These are phyloP conservation scores for Gossypium sturtianum DNA, from an alignment of 345 rosid species.

Conservation along the genomic window DNA sequence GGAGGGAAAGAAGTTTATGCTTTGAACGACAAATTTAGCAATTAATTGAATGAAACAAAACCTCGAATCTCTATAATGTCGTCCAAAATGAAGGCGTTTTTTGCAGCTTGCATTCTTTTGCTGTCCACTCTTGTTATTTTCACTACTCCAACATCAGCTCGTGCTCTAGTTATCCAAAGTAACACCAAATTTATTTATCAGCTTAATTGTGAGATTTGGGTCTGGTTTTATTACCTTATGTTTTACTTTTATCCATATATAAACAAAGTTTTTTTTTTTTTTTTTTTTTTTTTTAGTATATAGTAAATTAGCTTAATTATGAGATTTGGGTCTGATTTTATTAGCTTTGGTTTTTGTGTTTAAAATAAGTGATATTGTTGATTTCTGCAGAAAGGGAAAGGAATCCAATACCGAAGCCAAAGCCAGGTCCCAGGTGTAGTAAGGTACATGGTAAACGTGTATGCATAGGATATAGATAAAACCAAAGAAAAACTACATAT, in stretches of 20 bases:
- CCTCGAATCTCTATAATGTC: background rate
- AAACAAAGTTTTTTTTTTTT: background rate
- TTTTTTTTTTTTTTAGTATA: background rate
- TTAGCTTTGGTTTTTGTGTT: background rate
- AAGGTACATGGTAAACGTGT: background rate
- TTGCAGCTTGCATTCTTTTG: background rate
- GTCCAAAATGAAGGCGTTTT: background rate
- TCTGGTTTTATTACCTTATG: background rate
- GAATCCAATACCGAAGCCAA: background rate
- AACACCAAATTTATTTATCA: background rate
- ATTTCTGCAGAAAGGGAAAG: background rate
- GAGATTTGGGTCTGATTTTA: background rate
- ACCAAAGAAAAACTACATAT: background rate
- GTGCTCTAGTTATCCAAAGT: background rate
- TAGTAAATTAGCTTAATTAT: background rate
- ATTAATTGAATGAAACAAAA: background rate
- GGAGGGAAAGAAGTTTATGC: background rate
- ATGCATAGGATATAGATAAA: background rate
- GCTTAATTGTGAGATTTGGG: background rate
- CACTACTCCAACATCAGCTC: constrained; percentile 2
- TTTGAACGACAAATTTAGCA: background rate
- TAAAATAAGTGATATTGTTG: background rate
- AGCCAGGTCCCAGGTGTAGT: background rate
- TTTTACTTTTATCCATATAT: too few species aligned
- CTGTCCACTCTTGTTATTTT: background rate